These are phyloP conservation scores for Selaginella tamariscina DNA, from an alignment of 75 land plant genomes.

Conservation along the genomic window DNA sequence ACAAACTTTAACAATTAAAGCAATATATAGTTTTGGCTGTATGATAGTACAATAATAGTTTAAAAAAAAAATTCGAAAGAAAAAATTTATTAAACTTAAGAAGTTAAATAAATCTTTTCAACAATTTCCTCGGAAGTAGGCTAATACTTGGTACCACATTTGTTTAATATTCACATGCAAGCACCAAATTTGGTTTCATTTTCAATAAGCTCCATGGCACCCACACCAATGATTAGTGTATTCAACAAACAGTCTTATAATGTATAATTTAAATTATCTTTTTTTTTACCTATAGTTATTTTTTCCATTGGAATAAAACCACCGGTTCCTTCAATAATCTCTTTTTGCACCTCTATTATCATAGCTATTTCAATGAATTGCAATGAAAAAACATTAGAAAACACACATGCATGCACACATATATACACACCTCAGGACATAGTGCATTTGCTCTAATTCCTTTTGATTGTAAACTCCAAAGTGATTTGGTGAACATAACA, in stretches of 20 bases:
- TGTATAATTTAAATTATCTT: too few species aligned
- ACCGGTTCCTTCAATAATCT: neutral
- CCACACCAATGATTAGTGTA: constrained; percentile 18
- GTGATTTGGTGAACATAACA: neutral
- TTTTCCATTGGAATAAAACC: neutral
- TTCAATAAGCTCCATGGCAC: constrained; percentile 70
- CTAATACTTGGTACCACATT: constrained; percentile 85
- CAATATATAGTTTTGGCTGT: too few species aligned
- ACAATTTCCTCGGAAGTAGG: too few species aligned
- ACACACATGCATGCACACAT: neutral
- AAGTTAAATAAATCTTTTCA: too few species aligned
- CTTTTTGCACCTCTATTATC: neutral
- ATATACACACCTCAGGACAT: neutral
- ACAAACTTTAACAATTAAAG: too few species aligned
- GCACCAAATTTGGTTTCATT: constrained; percentile 79
- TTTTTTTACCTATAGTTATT: neutral
- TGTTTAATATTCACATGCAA: constrained; percentile 80
- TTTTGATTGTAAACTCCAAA: neutral
- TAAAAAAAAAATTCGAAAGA: too few species aligned
- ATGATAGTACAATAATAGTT: too few species aligned
- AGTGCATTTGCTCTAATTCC: neutral
- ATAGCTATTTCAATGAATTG: neutral
- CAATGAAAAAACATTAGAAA: neutral
- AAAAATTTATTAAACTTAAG: too few species aligned
- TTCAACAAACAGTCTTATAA: too few species aligned